Percentiles rank a stretch among this genome's conserved stretches.
Evolutionary conservation across 2,329 filamentous ascomycete species (phyloP).

Genomic region (Alternaria alternata): DNA sequence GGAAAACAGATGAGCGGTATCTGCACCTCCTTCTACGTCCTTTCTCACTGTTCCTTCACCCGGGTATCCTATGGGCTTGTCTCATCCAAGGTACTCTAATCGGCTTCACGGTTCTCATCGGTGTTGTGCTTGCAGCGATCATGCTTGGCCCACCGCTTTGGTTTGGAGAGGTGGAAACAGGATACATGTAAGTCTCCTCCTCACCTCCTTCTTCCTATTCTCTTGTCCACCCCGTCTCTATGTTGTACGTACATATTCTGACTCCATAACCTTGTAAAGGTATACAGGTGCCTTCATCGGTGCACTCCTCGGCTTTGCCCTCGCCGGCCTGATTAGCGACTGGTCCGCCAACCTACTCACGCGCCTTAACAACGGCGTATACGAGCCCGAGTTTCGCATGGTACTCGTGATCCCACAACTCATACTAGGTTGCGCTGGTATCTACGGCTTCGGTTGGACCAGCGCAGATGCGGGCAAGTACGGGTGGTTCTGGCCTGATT

Average conservation of each 20-base stretch:
- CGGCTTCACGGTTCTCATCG: conserved; percentile 92
- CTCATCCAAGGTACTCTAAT: conserved; percentile 90
- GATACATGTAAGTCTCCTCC: conserved; percentile 64
- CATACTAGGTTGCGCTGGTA: conserved; percentile 76
- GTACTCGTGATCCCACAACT: conserved; percentile 83
- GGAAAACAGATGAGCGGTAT: conserved; percentile 81
- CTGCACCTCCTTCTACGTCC: conserved; percentile 67
- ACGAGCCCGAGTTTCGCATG: conserved; percentile 91
- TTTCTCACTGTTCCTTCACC: conserved; percentile 48
- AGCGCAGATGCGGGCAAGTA: conserved; percentile 68
- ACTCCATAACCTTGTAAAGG: not conserved
- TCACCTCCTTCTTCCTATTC: not conserved
- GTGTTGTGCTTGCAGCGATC: conserved; percentile 82
- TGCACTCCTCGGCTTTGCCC: conserved; percentile 76
- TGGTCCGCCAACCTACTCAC: conserved; percentile 75
- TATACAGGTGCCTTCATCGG: conserved; percentile 81
- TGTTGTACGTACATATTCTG: not conserved
- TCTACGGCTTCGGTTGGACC: conserved; percentile 86
- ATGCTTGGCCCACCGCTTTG: conserved; percentile 83
- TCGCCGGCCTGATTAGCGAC: conserved; percentile 80
- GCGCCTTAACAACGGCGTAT: conserved; percentile 77
- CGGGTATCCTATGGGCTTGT: conserved; percentile 53
- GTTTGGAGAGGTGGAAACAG: conserved; percentile 83
- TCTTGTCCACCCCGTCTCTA: not conserved
- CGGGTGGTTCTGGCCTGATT: conserved; percentile 75